Evolutionary conservation across 257 asterid genomes (phyloP).

Genomic region (Osmanthus fragrans): DNA sequence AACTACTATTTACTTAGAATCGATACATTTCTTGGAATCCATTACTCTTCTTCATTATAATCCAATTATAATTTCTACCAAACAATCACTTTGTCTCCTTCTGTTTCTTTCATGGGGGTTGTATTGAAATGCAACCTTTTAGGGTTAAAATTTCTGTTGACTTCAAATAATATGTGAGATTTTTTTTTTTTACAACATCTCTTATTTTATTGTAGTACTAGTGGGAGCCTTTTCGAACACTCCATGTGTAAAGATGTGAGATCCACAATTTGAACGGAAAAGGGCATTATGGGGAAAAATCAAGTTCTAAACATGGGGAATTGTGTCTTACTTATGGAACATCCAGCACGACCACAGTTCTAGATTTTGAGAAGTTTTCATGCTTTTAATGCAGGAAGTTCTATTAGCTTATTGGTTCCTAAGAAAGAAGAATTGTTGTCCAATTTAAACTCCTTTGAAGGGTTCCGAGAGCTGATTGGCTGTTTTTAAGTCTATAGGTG

Average conservation of each 20-base stretch:
- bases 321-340: too few species aligned
- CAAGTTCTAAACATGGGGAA: neutral
- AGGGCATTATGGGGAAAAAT: neutral
- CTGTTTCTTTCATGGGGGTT: neutral
- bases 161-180: neutral
- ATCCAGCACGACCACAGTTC: neutral
- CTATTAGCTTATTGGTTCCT: constrained; percentile 3
- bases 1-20: too few species aligned
- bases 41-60: too few species aligned
- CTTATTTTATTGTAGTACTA: neutral
- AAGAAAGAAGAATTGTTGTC: neutral
- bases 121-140: neutral
- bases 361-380: neutral
- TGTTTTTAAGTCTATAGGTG: constrained; percentile 10
- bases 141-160: neutral
- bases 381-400: neutral
- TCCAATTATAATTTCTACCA: too few species aligned
- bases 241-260: neutral
- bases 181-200: neutral
- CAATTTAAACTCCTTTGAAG: constrained; percentile 9
- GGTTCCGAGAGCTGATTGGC: constrained; percentile 3
- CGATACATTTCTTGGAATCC: too few species aligned
- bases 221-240: too few species aligned
- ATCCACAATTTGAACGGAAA: neutral
- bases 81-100: neutral